A percentile compares a stretch with the other conserved stretches of the same genome.
These are phyloP conservation scores for Coniella lustricola DNA, from an alignment of 2,329 filamentous ascomycete species.

Conservation along the genomic window DNA sequence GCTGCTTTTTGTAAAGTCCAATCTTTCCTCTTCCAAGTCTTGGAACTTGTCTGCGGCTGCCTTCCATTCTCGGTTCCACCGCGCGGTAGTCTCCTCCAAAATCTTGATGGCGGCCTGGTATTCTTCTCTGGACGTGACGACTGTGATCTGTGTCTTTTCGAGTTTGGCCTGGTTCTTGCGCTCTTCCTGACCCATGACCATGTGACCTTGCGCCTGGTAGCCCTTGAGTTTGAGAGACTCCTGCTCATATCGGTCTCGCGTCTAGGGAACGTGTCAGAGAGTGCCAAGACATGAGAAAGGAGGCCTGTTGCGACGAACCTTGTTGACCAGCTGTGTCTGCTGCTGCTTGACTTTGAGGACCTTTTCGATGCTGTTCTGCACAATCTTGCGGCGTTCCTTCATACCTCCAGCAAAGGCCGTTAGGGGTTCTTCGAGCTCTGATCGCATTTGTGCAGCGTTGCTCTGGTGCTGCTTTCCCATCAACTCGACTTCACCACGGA, in stretches of 20 bases:
- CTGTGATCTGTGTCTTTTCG: slow-evolving; percentile 95
- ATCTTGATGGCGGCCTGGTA: slow-evolving; percentile 91
- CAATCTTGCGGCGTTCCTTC: slow-evolving; percentile 94
- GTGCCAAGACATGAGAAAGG: not conserved
- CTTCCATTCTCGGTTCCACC: slow-evolving; percentile 99
- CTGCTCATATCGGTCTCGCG: slow-evolving; percentile 90
- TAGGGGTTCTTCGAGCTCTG: slow-evolving; percentile 88
- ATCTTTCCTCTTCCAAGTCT: slow-evolving; percentile 91
- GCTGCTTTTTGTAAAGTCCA: slow-evolving; percentile 97
- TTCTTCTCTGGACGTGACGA: slow-evolving; percentile 83
- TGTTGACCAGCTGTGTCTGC: slow-evolving; percentile 86
- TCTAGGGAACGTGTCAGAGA: slow-evolving; percentile 38
- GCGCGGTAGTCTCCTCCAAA: slow-evolving; percentile 86
- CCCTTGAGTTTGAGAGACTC: slow-evolving; percentile 98
- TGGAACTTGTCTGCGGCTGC: slow-evolving; percentile 97
- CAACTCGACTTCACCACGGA: slow-evolving; percentile 81
- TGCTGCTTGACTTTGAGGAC: slow-evolving; percentile 87
- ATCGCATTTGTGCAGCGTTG: slow-evolving; percentile 92
- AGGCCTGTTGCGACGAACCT: slow-evolving; percentile 50
- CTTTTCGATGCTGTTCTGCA: slow-evolving; percentile 91
- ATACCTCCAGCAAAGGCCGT: slow-evolving; percentile 87
- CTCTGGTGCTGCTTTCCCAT: slow-evolving; percentile 91
- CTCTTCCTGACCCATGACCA: slow-evolving; percentile 99
- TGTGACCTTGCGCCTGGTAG: slow-evolving; percentile 95
- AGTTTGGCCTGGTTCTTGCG: slow-evolving; percentile 98